These are phyloP conservation scores for Nymphaea colorata DNA, from an alignment of 164 flowering plant genomes.

Conservation along the genomic window DNA sequence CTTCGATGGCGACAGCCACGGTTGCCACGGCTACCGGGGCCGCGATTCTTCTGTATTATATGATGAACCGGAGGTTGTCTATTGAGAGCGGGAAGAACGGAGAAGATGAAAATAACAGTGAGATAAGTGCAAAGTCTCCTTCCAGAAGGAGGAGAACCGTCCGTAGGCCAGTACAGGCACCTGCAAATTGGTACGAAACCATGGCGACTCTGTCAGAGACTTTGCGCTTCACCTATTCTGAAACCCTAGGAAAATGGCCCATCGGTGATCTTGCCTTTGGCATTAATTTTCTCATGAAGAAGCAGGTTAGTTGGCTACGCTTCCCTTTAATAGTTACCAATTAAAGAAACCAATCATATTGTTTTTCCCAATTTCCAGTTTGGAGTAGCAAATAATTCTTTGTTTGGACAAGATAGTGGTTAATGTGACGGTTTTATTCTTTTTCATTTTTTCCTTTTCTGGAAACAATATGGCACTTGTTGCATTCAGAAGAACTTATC, in stretches of 20 bases:
- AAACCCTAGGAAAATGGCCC: conserved; percentile 97
- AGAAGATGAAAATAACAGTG: conserved; percentile 11
- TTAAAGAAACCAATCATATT: neutral
- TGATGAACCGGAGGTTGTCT: conserved; percentile 24
- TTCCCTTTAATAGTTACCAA: neutral
- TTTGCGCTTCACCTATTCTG: conserved; percentile 77
- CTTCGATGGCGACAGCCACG: conserved; percentile 50
- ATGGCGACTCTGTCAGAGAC: conserved; percentile 75
- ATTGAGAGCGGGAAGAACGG: conserved; percentile 13
- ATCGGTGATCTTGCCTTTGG: conserved; percentile 94
- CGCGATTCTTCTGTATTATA: conserved; percentile 38
- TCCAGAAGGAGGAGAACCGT: conserved; percentile 28
- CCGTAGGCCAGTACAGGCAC: conserved; percentile 74
- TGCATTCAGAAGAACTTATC: neutral
- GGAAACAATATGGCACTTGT: no score
- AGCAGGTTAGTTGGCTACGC: conserved; percentile 41
- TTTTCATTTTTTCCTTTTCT: no score
- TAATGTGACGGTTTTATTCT: no score
- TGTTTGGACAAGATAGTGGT: no score
- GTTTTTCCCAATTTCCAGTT: neutral
- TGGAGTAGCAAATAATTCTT: no score
- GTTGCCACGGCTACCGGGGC: conserved; percentile 68
- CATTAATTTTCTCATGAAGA: conserved; percentile 73
- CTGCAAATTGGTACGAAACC: conserved; percentile 79
- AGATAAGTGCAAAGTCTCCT: conserved; percentile 22